Evolutionary conservation across 306 rosid species (phyloP).

Genomic region (Betula pendula): DNA sequence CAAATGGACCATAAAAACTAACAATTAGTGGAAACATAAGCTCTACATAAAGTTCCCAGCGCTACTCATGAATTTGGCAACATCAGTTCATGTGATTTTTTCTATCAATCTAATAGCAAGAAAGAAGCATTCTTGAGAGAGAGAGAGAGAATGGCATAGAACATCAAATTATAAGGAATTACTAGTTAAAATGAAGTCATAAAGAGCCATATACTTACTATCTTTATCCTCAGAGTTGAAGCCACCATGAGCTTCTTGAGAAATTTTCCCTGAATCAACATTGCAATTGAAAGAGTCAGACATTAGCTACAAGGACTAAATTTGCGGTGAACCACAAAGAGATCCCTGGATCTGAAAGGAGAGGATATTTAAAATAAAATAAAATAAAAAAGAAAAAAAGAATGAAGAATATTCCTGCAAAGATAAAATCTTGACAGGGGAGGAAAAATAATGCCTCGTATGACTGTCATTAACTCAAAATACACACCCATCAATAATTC

Average conservation of each 20-base stretch:
- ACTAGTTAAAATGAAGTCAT: not conserved
- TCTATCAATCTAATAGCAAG: not conserved
- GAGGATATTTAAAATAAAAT: not conserved
- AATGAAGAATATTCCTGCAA: not conserved
- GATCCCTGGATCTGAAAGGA: not conserved
- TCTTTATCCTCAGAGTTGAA: constrained; percentile 37
- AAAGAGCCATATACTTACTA: constrained; percentile 27
- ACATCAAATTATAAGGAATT: not conserved
- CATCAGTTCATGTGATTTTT: not conserved
- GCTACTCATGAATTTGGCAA: not conserved
- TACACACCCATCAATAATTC: constrained; percentile 2
- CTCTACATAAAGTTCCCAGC: not conserved
- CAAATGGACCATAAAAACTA: not conserved
- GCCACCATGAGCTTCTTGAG: constrained; percentile 42
- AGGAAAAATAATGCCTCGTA: not conserved
- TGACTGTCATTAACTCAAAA: not conserved
- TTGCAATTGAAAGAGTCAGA: constrained; percentile 13
- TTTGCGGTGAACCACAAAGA: not conserved
- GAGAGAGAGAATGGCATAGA: not conserved
- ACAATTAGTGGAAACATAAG: not conserved
- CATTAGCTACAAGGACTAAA: not conserved
- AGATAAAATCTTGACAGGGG: not conserved
- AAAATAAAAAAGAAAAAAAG: not conserved
- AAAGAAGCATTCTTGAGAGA: not conserved
- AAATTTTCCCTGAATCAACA: constrained; percentile 39